Conservation (phyloP, 805 yeast genomes). For the Wickerhamiella parazyma region DNA sequence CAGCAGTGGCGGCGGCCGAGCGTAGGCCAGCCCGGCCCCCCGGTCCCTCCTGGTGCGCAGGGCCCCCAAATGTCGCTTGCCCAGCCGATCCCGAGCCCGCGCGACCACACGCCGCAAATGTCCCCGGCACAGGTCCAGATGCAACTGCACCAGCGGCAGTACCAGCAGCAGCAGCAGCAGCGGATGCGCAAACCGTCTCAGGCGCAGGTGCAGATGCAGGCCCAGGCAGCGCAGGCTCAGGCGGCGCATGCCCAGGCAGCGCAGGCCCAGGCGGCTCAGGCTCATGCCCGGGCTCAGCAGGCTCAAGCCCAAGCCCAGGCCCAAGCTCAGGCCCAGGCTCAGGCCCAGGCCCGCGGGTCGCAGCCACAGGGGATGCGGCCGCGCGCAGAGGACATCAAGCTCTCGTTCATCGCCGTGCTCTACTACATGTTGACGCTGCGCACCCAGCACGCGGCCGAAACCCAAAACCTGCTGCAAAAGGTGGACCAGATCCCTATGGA, state of each 20-base stretch:
- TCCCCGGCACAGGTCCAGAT: slow-evolving; percentile 6
- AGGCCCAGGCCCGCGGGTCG: slow-evolving; percentile 9
- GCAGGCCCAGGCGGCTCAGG: neutral
- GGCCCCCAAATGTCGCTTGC: neutral
- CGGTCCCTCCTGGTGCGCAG: slow-evolving; percentile 1
- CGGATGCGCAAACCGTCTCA: slow-evolving; percentile 12
- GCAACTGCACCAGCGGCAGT: slow-evolving; percentile 5
- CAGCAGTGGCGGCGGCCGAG: slow-evolving; percentile 5
- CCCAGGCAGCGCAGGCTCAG: neutral
- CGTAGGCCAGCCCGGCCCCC: neutral
- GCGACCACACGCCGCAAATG: slow-evolving; percentile 7
- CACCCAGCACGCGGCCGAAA: slow-evolving; percentile 1
- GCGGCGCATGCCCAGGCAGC: slow-evolving; percentile 6
- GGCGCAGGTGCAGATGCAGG: slow-evolving; percentile 6
- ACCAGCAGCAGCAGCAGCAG: slow-evolving; percentile 7
- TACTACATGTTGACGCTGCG: slow-evolving; percentile 1
- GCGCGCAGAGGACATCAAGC: slow-evolving; percentile 1
- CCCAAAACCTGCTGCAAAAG: slow-evolving; percentile 1
- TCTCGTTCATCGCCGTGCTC: slow-evolving; percentile 7
- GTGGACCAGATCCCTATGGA: slow-evolving; percentile 6
- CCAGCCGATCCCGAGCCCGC: neutral
- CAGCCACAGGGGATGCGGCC: neutral
- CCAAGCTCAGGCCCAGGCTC: slow-evolving; percentile 12
- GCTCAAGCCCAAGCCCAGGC: slow-evolving; percentile 11
- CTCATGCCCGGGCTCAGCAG: slow-evolving; percentile 2